phyloP scores from a whole-genome alignment of 2,329 filamentous ascomycete species.

The Delphinella strobiligena region DNA sequence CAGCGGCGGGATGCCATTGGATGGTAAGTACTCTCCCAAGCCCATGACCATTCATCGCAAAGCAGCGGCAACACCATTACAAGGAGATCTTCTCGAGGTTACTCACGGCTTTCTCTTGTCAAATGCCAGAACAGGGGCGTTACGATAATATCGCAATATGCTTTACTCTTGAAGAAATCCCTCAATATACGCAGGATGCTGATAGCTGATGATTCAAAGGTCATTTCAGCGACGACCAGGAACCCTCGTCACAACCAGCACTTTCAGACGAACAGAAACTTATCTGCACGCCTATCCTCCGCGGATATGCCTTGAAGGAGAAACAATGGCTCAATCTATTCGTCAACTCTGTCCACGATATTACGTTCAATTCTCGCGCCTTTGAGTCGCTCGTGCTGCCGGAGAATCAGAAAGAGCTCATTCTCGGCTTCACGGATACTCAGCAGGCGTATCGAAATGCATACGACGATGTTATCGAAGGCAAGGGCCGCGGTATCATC shows the following conservation, averaged over 20 bases:
- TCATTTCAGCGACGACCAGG: conserved; percentile 14
- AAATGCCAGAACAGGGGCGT: too few relatives aligned
- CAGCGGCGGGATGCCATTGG: conserved; percentile 21
- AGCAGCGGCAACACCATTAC: neutral
- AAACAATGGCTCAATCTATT: conserved; percentile 32
- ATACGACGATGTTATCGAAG: conserved; percentile 40
- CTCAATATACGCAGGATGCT: too few relatives aligned
- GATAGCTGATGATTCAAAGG: neutral
- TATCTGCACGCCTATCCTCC: conserved; percentile 19
- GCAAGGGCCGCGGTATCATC: conserved; percentile 41
- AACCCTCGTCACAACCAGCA: conserved; percentile 11
- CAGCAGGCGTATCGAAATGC: conserved; percentile 26
- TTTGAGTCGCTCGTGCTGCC: conserved; percentile 39
- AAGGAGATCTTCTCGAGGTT: too few relatives aligned
- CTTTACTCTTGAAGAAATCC: too few relatives aligned
- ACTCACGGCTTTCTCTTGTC: too few relatives aligned
- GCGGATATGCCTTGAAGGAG: conserved; percentile 27
- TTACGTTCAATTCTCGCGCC: conserved; percentile 32
- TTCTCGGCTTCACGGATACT: conserved; percentile 34
- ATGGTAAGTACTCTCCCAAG: conserved; percentile 15
- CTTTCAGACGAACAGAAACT: conserved; percentile 22
- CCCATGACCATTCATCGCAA: conserved; percentile 9
- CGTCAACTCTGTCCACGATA: conserved; percentile 27
- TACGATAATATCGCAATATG: too few relatives aligned
- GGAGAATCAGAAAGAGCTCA: conserved; percentile 33